A percentile compares a stretch with the other conserved stretches of the same genome.
Evolutionary conservation across 768 basidiomycete genomes (phyloP).

Genomic region (Phlegmacium glaucopus): DNA sequence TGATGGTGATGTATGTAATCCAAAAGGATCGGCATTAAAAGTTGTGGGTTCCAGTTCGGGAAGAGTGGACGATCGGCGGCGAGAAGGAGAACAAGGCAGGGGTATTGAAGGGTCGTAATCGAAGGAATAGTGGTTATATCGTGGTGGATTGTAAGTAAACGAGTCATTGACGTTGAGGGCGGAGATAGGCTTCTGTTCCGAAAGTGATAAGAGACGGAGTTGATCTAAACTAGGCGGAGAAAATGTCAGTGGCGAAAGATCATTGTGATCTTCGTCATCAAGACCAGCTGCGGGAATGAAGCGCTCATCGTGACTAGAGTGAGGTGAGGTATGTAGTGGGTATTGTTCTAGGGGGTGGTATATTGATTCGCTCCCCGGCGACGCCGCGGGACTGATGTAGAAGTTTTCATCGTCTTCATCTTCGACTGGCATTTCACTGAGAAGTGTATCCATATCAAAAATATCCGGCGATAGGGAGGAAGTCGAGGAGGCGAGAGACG

Average conservation of each 20-base stretch:
- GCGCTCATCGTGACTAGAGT: not conserved
- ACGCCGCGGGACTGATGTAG: not conserved
- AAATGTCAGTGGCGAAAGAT: not conserved
- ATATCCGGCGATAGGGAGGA: constrained; percentile 12
- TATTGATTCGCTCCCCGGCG: not conserved
- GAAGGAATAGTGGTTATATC: not conserved
- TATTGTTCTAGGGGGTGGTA: constrained; percentile 18
- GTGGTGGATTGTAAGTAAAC: too few relatives aligned
- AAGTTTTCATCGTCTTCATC: constrained; percentile 6
- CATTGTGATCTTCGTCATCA: constrained; percentile 4
- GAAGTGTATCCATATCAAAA: constrained; percentile 5
- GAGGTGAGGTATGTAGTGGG: constrained; percentile 5
- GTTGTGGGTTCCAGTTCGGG: constrained; percentile 12
- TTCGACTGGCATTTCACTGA: not conserved
- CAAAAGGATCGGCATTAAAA: not conserved
- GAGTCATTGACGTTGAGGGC: too few relatives aligned
- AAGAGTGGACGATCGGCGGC: constrained; percentile 13
- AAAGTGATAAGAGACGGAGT: not conserved
- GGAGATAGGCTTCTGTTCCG: too few relatives aligned
- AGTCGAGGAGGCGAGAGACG: constrained; percentile 9
- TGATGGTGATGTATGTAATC: constrained; percentile 6
- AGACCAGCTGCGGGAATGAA: constrained; percentile 5
- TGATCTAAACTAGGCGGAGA: not conserved
- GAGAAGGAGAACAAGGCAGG: constrained; percentile 16
- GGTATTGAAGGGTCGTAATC: not conserved